Base-by-base conservation (phyloP, 176 grass and related monocot genomes). In the Oryza brachyantha region DNA sequence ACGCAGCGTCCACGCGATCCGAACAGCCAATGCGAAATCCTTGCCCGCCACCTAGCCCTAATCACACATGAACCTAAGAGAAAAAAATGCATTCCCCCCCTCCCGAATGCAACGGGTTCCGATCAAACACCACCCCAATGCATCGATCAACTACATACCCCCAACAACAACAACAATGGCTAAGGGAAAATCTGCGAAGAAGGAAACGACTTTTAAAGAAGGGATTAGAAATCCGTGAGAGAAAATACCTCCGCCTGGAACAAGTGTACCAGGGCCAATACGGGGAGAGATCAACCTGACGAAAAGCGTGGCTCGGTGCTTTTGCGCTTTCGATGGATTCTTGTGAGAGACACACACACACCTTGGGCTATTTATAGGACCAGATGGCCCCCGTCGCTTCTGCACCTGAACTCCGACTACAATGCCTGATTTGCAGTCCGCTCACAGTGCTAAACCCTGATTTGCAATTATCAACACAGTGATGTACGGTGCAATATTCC, bases 361-460 rank as follows among this genome's bases (percentile, higher is more conserved):
- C 1, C 75, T 21, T 7, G 46, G 13, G 2, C 63, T 70, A 80
- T 70, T 80, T 80, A 80, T 80, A 70, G 78, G 66, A 70, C 25
- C 24, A 50, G 76, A 67, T 12, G 32, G 32, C 62, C 35, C 39
- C 54, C 43, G 65, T 69, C 64, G 76, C 62, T 57, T 57, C 21
- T 57, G 52, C n/a, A 9, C 3, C 52, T 10, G 52, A 57, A 57
- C 52, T 57, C 52, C 52, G 52, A 57, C 52, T 57, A 19, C 7
- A 57, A 2, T 24, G 52, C 21, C 52, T 32, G 31, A 32, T 32
- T 32, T 32, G 31, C 31, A 32, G 31, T 32, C 31, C 31, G 31
- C 4, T 4, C 4, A 1, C 31, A 32, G 4, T 32, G 31, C 31
- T 32, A 32, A 32, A 32, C 19, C 45, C 43, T 14, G 16, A 52